phyloP scores from a whole-genome alignment of 148 eudicot genomes.

The Tetragonia tetragonoides region DNA sequence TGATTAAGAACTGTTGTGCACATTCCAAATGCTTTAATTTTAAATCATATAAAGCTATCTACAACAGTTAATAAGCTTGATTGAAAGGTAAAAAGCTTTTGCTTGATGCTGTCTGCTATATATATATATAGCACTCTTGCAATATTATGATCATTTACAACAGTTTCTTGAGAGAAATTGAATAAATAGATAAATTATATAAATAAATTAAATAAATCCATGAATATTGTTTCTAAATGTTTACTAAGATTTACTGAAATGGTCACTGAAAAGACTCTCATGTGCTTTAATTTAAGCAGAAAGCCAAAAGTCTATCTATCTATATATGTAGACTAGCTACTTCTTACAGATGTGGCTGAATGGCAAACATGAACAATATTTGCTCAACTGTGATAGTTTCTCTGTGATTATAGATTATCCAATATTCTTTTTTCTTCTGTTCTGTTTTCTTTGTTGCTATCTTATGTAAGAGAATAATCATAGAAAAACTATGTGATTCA shows the following conservation, averaged over 20 bases:
- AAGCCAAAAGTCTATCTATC: not conserved
- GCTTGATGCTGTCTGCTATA: conserved; percentile 1
- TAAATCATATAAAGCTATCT: not conserved
- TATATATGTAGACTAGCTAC: not conserved
- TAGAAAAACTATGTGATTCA: not conserved
- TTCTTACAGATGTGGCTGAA: not conserved
- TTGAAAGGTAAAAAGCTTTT: not conserved
- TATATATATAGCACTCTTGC: too few species aligned
- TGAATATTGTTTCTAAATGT: too few species aligned
- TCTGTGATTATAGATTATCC: not conserved
- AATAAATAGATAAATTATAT: too few species aligned
- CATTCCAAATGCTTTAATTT: conserved; percentile 2
- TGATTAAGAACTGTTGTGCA: conserved; percentile 8
- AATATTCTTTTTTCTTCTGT: not conserved
- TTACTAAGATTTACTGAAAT: too few species aligned
- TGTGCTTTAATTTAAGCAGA: not conserved
- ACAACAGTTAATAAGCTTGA: not conserved
- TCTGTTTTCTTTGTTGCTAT: not conserved
- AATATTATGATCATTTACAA: too few species aligned
- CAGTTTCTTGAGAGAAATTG: too few species aligned
- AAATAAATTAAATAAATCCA: too few species aligned
- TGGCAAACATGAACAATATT: not conserved
- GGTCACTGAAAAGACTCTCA: too few species aligned
- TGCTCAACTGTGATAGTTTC: not conserved
- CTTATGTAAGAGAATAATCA: not conserved